These are phyloP conservation scores for Mychonastes homosphaera DNA, from an alignment of 139 green algal genomes.

Conservation along the genomic window DNA sequence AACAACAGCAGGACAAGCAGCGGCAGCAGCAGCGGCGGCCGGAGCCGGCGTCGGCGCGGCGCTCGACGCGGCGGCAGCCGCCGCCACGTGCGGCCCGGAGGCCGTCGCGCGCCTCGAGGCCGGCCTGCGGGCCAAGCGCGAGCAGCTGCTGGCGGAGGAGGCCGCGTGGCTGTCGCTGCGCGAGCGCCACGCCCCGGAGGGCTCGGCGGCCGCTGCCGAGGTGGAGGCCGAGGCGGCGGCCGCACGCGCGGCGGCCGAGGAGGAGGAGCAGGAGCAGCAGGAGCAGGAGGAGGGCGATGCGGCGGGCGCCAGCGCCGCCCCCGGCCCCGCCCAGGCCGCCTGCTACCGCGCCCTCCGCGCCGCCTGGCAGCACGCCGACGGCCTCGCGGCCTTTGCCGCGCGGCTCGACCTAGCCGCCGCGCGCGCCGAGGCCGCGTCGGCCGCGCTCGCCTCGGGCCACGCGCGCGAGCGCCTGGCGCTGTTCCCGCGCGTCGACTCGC, in stretches of 20 bases:
- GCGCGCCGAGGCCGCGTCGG: too few species aligned
- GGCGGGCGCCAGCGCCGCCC: not conserved
- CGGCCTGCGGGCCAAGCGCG: conserved; percentile 10
- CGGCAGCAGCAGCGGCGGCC: not conserved
- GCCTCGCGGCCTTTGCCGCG: not conserved
- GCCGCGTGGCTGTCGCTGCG: conserved; percentile 9
- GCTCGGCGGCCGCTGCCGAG: not conserved
- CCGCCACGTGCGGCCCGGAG: not conserved
- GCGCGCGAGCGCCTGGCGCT: conserved; percentile 31
- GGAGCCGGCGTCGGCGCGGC: not conserved
- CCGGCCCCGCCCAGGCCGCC: conserved; percentile 6
- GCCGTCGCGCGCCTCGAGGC: conserved; percentile 11
- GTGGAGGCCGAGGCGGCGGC: not conserved
- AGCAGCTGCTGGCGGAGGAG: conserved; percentile 19
- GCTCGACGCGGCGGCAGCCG: not conserved
- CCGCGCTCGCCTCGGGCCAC: too few species aligned
- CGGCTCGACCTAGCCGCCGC: not conserved
- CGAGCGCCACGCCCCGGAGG: conserved; percentile 7
- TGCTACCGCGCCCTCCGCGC: not conserved
- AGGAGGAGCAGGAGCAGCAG: not conserved
- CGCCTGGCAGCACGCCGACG: not conserved
- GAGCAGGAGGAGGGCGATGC: not conserved
- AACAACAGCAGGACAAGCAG: too few species aligned
- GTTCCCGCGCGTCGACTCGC: conserved; percentile 47
- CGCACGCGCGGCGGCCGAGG: not conserved